Evolutionary conservation across 495 filamentous ascomycete species (phyloP), one percentile per base, ranked within the genome.

Genomic region (Patellaria atrata): DNA sequence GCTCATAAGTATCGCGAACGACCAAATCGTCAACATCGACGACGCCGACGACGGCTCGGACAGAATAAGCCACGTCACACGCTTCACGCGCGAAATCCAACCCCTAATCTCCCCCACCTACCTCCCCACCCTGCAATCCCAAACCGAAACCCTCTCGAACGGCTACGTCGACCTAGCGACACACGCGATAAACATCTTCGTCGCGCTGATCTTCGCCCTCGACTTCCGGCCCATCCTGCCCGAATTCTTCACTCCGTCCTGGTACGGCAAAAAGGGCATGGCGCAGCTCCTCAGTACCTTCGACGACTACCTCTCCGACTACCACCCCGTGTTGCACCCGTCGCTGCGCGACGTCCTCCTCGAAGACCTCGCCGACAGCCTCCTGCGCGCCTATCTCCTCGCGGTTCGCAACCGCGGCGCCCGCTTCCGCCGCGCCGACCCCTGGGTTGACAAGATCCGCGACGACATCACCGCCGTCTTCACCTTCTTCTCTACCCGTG

Each of bases 11-110:
- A 79, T 91, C 32, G 89, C 89, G 40, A 99, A 96, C 58, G 89
- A 99, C 57, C 89, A 99, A 53, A 94, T 99, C 46, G 82, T 82
- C 35, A 92, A 83, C 57, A 94, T 94, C 51, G 86, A 94, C 52
- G 89, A 94, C 53, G 27, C 8, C 16, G 64, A 72, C 38, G 71
- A 70, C 37, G 75, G 74, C 38, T 76, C 80, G 31, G 72, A 73
- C 21, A 73, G 75, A 24, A 45, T 76, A 19, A 75, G 77, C 20
- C 91, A 91, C 62, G 65, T 94, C 26, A 72, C 77, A 7, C 70
- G 73, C 43, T 94, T 93, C 70, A 73, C 72, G 40, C 67, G 68
- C 42, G 81, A 86, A 43, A 73, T 89, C 51, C 75, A 75, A 44
- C 59, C 76, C 2, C 59, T 89, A 9, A 82, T 96, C 28, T 77